These are phyloP conservation scores for Monosporascus sp. DNA, from an alignment of 2,329 filamentous ascomycete genomes.

Conservation along the genomic window DNA sequence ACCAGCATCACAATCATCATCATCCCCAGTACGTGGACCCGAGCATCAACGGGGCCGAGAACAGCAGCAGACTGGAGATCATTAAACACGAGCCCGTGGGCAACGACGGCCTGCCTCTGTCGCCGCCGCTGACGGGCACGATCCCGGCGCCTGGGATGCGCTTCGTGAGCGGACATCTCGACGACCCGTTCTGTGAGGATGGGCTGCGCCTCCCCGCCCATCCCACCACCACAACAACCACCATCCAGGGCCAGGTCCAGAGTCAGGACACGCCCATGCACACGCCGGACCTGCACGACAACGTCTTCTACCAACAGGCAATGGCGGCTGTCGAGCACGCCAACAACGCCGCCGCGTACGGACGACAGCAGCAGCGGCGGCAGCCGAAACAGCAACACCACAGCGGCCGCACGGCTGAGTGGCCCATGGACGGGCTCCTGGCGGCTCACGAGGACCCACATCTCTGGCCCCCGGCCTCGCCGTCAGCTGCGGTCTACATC, in stretches of 20 bases:
- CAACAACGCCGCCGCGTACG: constrained; percentile 4
- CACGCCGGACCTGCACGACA: constrained; percentile 17
- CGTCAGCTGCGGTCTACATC: constrained; percentile 9
- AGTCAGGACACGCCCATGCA: constrained; percentile 14
- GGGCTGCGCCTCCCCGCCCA: constrained; percentile 8
- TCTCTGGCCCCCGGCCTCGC: constrained; percentile 10
- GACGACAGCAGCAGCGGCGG: constrained; percentile 4
- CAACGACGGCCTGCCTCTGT: constrained; percentile 18
- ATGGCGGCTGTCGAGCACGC: constrained; percentile 7
- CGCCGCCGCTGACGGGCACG: constrained; percentile 23
- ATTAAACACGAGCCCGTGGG: constrained; percentile 15
- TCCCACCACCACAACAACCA: constrained; percentile 5
- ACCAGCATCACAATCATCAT: background rate
- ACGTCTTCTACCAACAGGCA: constrained; percentile 14
- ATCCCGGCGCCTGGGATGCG: constrained; percentile 16
- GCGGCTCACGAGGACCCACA: constrained; percentile 8
- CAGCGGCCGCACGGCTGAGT: constrained; percentile 25
- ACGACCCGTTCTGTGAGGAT: constrained; percentile 25
- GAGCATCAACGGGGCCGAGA: constrained; percentile 4
- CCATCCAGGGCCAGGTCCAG: constrained; percentile 1
- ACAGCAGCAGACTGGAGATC: constrained; percentile 9
- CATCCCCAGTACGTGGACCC: background rate
- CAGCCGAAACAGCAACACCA: constrained; percentile 10
- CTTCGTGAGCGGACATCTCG: constrained; percentile 24
- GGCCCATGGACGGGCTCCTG: constrained; percentile 25